phyloP scores from a whole-genome alignment of 2,329 filamentous ascomycete genomes.

The Monilinia fructicola region DNA sequence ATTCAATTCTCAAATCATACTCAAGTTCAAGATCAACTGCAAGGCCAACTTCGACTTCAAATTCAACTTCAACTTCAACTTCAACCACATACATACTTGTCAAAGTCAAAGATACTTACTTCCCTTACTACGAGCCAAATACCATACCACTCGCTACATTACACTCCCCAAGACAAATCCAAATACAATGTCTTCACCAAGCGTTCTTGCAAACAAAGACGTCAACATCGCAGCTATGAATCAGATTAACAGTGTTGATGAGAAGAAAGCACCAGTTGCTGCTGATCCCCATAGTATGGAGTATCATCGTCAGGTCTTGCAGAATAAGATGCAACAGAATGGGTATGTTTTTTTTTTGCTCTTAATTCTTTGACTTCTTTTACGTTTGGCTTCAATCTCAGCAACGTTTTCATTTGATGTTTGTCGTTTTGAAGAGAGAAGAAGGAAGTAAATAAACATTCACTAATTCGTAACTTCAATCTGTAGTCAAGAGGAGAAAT shows the following conservation, averaged over 20 bases:
- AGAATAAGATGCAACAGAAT: conserved; percentile 67
- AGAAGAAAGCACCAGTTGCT: conserved; percentile 17
- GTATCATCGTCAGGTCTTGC: conserved; percentile 73
- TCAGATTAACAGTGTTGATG: conserved; percentile 30
- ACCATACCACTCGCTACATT: background rate
- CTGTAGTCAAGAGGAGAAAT: conserved; percentile 43
- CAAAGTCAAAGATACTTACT: background rate
- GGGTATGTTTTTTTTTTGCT: conserved; percentile 51
- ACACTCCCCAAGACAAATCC: conserved; percentile 15
- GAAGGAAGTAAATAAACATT: background rate
- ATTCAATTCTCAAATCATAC: background rate
- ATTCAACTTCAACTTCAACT: background rate
- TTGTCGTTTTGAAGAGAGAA: background rate
- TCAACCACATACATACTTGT: background rate
- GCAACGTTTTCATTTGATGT: background rate
- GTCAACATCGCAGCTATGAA: conserved; percentile 55
- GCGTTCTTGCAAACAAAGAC: conserved; percentile 65
- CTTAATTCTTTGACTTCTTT: background rate
- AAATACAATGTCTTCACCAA: conserved; percentile 50
- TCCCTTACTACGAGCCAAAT: background rate
- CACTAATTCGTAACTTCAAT: conserved; percentile 1
- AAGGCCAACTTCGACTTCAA: background rate
- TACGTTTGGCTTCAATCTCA: background rate
- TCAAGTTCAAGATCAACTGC: too few species aligned
- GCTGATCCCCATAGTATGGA: conserved; percentile 65